These are phyloP conservation scores for Xylariaceae sp. DNA, from an alignment of 2,329 filamentous ascomycete genomes.

Conservation along the genomic window DNA sequence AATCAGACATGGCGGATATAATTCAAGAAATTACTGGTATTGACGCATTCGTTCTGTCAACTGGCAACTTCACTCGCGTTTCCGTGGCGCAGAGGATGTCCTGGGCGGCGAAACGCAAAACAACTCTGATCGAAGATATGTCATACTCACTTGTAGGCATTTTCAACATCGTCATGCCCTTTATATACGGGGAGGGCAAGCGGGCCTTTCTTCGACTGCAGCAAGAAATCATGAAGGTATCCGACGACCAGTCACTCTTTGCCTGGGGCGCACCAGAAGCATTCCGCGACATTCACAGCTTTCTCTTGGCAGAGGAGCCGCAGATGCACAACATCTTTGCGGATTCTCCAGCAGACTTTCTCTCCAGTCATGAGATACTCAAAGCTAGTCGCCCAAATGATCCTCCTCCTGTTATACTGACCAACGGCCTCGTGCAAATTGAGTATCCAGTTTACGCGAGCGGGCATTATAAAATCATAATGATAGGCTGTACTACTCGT, in stretches of 20 bases:
- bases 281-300: slow-evolving; percentile 8
- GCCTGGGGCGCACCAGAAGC: slow-evolving; percentile 11
- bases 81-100: slow-evolving; percentile 13
- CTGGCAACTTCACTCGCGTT: background rate
- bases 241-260: slow-evolving; percentile 20
- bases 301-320: background rate
- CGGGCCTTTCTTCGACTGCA: slow-evolving; percentile 16
- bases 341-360: slow-evolving; percentile 2
- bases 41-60: background rate
- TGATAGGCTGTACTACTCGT: slow-evolving; percentile 9
- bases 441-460: slow-evolving; percentile 6
- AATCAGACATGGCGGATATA: too few species aligned
- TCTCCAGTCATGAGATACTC: slow-evolving; percentile 8
- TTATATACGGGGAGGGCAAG: slow-evolving; percentile 15
- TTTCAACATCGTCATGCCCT: slow-evolving; percentile 14
- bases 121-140: slow-evolving; percentile 14
- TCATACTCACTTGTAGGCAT: background rate
- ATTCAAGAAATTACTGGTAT: slow-evolving; percentile 8
- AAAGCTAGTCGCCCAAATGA: background rate
- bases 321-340: slow-evolving; percentile 7
- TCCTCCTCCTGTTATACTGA: slow-evolving; percentile 6
- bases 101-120: slow-evolving; percentile 19
- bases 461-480: slow-evolving; percentile 3
- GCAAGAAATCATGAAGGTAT: slow-evolving; percentile 17
- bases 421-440: slow-evolving; percentile 1